phyloP scores from a whole-genome alignment of 352 stramenopile species.

The Aphanomyces astaci region DNA sequence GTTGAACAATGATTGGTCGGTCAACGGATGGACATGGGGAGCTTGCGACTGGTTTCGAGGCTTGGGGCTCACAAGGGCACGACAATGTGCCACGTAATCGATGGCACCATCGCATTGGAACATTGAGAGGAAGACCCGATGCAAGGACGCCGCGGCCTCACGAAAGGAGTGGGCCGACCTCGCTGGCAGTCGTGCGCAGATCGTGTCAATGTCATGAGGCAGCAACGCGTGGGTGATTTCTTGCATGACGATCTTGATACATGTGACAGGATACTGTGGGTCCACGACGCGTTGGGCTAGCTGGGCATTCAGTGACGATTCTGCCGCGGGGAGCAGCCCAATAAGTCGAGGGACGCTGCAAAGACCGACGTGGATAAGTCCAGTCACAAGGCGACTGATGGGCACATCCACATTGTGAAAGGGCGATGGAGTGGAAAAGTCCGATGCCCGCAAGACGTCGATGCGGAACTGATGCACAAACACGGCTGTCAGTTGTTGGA shows the following conservation, averaged over 20 bases:
- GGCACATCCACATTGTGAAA: constrained; percentile 13
- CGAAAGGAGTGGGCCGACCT: constrained; percentile 41
- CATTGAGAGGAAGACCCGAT: constrained; percentile 49
- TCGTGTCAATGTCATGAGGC: constrained; percentile 21
- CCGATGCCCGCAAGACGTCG: constrained; percentile 21
- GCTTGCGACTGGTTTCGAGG: background rate
- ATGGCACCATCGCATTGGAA: constrained; percentile 43
- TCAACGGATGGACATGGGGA: no score
- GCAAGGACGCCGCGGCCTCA: constrained; percentile 34
- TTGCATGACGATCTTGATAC: constrained; percentile 50
- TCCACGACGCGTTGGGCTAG: background rate
- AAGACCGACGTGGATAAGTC: constrained; percentile 29
- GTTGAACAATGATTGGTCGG: no score
- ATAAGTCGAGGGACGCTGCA: constrained; percentile 30
- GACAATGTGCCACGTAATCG: constrained; percentile 47
- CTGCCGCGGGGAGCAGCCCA: constrained; percentile 22
- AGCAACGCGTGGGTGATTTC: constrained; percentile 41
- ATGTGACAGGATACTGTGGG: constrained; percentile 31
- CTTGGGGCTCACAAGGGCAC: background rate
- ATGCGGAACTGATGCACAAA: constrained; percentile 46
- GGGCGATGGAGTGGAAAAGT: no score
- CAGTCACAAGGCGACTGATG: constrained; percentile 19
- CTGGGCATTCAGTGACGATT: background rate
- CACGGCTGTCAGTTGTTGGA: constrained; percentile 41
- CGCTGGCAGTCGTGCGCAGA: constrained; percentile 21